A percentile compares a stretch with the other conserved stretches of the same genome.
phyloP scores from a whole-genome alignment of 2,329 filamentous ascomycete genomes.

The Epichloe coenophiala region DNA sequence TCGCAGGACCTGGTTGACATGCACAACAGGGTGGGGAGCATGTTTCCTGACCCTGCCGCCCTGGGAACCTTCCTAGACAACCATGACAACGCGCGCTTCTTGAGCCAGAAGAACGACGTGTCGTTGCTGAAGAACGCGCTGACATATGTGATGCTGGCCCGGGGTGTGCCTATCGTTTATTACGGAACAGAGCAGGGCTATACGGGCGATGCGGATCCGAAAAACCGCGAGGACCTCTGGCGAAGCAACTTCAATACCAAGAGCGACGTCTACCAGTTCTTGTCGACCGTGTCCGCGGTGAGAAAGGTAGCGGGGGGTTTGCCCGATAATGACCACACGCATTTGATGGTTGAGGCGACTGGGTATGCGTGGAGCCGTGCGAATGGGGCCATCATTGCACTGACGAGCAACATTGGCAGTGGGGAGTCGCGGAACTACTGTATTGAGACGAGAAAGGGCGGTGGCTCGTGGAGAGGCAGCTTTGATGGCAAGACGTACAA shows the following conservation, averaged over 20 bases:
- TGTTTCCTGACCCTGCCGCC: conserved; percentile 29
- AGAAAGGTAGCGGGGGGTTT: conserved; percentile 33
- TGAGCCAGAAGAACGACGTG: conserved; percentile 36
- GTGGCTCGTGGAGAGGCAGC: conserved; percentile 26
- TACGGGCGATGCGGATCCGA: conserved; percentile 30
- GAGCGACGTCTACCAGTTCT: conserved; percentile 34
- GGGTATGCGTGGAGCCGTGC: conserved; percentile 33
- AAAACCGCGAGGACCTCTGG: conserved; percentile 47
- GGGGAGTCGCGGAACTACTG: conserved; percentile 25
- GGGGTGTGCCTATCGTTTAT: conserved; percentile 53
- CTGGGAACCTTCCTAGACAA: conserved; percentile 44
- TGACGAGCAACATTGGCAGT: conserved; percentile 30
- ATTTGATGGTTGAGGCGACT: conserved; percentile 26
- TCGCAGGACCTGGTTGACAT: conserved; percentile 26
- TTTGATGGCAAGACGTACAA: conserved; percentile 22
- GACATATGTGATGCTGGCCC: conserved; percentile 44
- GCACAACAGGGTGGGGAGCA: conserved; percentile 19
- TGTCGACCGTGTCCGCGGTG: conserved; percentile 26
- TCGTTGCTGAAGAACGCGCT: conserved; percentile 47
- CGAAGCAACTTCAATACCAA: conserved; percentile 32
- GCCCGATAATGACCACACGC: conserved; percentile 27
- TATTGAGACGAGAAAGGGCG: conserved; percentile 24
- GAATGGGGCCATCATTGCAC: conserved; percentile 28
- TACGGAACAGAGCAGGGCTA: conserved; percentile 53
- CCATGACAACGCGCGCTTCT: conserved; percentile 43